Base-by-base conservation (phyloP, 495 filamentous ascomycete genomes). In the Podospora bellae-mahoneyi region DNA sequence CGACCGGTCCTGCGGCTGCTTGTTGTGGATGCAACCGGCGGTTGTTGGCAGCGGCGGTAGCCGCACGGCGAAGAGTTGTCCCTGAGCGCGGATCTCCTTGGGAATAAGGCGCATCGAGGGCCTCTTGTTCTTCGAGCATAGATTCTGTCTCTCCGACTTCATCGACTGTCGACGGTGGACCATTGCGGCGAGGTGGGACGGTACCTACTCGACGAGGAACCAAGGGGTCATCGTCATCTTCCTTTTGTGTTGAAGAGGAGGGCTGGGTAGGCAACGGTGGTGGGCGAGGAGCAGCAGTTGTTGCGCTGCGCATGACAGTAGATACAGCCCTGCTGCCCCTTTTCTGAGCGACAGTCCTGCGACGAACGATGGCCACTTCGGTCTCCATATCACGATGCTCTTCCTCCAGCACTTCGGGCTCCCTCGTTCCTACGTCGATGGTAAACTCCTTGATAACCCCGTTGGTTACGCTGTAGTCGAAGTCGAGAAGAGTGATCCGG, bases 321-420 rank as follows among this genome's bases (percentile, higher is more conserved):
- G 39, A 48, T 44, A 74, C 77, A 64, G 68, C 70, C n/a, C 79
- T 76, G 48, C 74, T 72, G 0, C 77, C 78, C 67, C 82, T 80
- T 60, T 82, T 79, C 59, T 88, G 85, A 3, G 87, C 86, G 19
- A 89, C 86, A 15, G 92, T 94, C 67, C 92, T 82, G 67, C 91
- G 84, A 69, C 92, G 87, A 61, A 90, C 91, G 68, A 96, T 86
- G 69, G 92, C 92, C 26, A 96, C 91, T 75, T 94, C 92, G 2
- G 88, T 87, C 68, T 91, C 92, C 64, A 94, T 83, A 71, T 92
- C 92, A 18, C 89, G 86, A 65, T 89, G 84, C 68, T 91, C 90
- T 72, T 96, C 92, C 73, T 87, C 85, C 1, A 96, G 78, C 2
- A 86, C 79, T 78, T 91, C 90, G 15, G 87, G 88, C 64, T 85